phyloP scores from a whole-genome alignment of 768 basidiomycete species.

The Sarcodon sp. region DNA sequence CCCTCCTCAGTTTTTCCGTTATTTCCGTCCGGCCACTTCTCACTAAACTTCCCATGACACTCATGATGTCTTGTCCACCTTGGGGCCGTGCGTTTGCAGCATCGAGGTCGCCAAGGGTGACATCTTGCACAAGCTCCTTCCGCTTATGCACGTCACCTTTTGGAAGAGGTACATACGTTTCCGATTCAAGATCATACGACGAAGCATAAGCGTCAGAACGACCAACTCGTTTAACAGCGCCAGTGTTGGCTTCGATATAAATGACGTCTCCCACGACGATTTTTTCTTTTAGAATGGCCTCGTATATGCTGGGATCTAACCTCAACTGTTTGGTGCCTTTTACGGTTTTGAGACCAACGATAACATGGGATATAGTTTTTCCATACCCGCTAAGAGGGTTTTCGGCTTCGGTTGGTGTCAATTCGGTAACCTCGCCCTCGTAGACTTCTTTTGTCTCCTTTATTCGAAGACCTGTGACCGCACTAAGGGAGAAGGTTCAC shows the following conservation, averaged over 20 bases:
- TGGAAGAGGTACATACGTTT: slow-evolving; percentile 95
- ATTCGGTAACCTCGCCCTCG: slow-evolving; percentile 95
- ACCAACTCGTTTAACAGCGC: slow-evolving; percentile 96
- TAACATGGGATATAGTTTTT: slow-evolving; percentile 96
- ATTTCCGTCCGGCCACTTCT: slow-evolving; percentile 92
- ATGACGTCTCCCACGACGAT: slow-evolving; percentile 95
- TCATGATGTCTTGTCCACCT: slow-evolving; percentile 98
- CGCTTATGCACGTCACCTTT: slow-evolving; percentile 95
- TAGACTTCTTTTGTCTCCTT: slow-evolving; percentile 99
- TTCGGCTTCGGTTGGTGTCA: slow-evolving; percentile 93
- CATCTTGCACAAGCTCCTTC: slow-evolving; percentile 91
- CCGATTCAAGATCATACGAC: slow-evolving; percentile 94
- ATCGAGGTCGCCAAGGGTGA: slow-evolving; percentile 90
- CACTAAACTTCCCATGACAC: slow-evolving; percentile 85
- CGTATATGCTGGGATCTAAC: slow-evolving; percentile 91
- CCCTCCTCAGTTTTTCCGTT: slow-evolving; percentile 88
- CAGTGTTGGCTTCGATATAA: slow-evolving; percentile 88
- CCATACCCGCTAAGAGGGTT: slow-evolving; percentile 97
- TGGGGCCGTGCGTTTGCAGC: slow-evolving; percentile 94
- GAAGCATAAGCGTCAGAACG: slow-evolving; percentile 96
- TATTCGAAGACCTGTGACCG: slow-evolving; percentile 74
- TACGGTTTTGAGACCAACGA: slow-evolving; percentile 88
- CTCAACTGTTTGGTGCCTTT: slow-evolving; percentile 85
- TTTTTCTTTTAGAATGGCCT: slow-evolving; percentile 94
- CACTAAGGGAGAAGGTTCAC: not conserved